Percentiles rank a stretch among this genome's conserved stretches.
Evolutionary conservation across 192 early-diverging fungal species (phyloP).

Genomic region (Neocallimastix lanati): DNA sequence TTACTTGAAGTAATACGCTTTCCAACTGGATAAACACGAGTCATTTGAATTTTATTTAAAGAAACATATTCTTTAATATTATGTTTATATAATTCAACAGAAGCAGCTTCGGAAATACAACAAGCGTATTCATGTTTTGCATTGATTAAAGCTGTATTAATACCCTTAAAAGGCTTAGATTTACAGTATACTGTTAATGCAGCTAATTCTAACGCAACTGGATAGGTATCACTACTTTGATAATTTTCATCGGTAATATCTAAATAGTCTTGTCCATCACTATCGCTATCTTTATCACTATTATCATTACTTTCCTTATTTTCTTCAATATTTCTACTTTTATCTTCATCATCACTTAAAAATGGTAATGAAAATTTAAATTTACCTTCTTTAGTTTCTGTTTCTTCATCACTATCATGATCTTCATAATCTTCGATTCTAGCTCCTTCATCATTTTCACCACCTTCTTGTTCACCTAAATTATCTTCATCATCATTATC

Average conservation of each 20-base stretch:
- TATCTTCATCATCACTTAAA: too few species aligned
- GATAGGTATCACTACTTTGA: not conserved
- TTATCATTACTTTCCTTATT: constrained; percentile 8
- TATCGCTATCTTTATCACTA: constrained; percentile 6
- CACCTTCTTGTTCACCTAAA: too few species aligned
- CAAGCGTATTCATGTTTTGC: constrained; percentile 29
- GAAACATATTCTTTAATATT: constrained; percentile 26
- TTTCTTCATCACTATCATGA: not conserved
- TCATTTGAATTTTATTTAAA: constrained; percentile 37
- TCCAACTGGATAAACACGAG: constrained; percentile 63
- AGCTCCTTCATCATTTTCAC: not conserved
- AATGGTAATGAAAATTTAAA: too few species aligned
- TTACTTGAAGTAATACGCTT: constrained; percentile 66
- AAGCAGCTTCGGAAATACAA: constrained; percentile 54
- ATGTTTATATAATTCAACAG: constrained; percentile 27
- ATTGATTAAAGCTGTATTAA: constrained; percentile 6
- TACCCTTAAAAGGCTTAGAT: constrained; percentile 34
- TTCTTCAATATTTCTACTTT: constrained; percentile 12
- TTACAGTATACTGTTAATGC: constrained; percentile 44
- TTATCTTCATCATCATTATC: too few species aligned
- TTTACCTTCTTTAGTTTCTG: too few species aligned
- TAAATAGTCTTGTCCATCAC: not conserved
- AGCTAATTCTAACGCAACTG: constrained; percentile 30
- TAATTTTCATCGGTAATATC: not conserved
- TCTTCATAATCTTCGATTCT: not conserved